Percentiles rank a stretch among this genome's conserved stretches.
These are phyloP conservation scores for Epichloe festucae DNA, from an alignment of 2,329 filamentous ascomycete species.

Conservation along the genomic window DNA sequence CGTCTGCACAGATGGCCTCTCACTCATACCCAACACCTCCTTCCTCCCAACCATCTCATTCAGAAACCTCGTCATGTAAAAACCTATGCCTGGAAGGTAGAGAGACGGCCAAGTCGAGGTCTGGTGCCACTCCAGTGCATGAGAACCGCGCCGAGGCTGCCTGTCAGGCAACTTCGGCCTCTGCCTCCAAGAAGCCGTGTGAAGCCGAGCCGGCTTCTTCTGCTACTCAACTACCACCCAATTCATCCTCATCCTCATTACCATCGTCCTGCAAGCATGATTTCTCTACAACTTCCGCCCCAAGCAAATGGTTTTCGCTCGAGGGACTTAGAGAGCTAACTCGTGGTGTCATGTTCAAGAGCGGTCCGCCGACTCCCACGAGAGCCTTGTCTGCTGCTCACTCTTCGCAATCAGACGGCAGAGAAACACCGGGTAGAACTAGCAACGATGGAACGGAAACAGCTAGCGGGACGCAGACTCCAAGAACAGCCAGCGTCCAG, in stretches of 20 bases:
- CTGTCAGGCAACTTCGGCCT: neutral
- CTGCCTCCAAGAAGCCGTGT: neutral
- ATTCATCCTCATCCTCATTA: constrained; percentile 6
- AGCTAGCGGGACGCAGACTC: constrained; percentile 40
- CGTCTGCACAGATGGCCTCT: constrained; percentile 13
- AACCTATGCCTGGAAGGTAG: constrained; percentile 14
- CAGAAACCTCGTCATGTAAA: constrained; percentile 18
- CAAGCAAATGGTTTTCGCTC: constrained; percentile 48
- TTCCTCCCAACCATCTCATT: constrained; percentile 33
- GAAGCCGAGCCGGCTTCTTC: neutral
- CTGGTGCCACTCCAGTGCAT: neutral
- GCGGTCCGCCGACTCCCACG: constrained; percentile 80
- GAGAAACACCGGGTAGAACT: constrained; percentile 24
- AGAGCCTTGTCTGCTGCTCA: constrained; percentile 63
- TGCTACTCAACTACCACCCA: constrained; percentile 1
- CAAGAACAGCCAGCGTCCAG: constrained; percentile 41
- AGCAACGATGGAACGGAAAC: constrained; percentile 29
- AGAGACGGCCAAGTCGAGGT: constrained; percentile 11
- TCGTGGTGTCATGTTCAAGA: constrained; percentile 63
- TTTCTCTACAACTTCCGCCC: constrained; percentile 29
- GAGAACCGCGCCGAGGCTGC: neutral
- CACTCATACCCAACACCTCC: constrained; percentile 45
- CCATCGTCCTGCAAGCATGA: constrained; percentile 28
- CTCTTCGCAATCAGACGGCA: constrained; percentile 35
- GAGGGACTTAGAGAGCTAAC: constrained; percentile 79